Evolutionary conservation across 352 stramenopile species (phyloP).

Genomic region (Globisporangium emineosum): DNA sequence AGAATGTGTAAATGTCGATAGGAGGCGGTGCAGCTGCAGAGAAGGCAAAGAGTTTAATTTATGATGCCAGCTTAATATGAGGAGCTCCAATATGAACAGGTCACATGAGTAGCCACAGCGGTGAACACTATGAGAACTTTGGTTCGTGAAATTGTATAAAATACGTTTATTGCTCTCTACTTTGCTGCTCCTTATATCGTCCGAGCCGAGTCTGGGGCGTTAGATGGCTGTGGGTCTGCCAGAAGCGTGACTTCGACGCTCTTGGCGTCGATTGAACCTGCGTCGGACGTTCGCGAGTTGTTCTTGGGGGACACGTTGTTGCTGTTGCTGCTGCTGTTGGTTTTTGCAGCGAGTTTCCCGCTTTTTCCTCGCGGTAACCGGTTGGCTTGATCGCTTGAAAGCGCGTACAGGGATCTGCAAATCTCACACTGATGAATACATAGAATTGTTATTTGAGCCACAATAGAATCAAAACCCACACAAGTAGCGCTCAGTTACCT

Average conservation of each 20-base stretch:
- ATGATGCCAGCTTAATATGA: constrained; percentile 10
- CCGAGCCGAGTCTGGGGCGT: not conserved
- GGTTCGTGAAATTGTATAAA: not conserved
- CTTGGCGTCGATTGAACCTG: not conserved
- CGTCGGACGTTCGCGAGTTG: not conserved
- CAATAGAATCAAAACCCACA: not conserved
- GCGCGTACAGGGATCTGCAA: constrained; percentile 36
- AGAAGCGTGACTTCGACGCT: not conserved
- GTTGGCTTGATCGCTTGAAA: not conserved
- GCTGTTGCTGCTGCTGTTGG: not conserved
- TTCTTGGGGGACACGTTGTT: not conserved
- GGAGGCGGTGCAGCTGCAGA: not conserved
- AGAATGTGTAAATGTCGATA: not conserved
- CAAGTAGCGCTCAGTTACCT: constrained; percentile 36
- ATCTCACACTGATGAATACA: constrained; percentile 35
- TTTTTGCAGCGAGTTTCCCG: not conserved
- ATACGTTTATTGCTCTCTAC: not conserved
- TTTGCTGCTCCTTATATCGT: constrained; percentile 5
- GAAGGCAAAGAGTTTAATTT: constrained; percentile 11
- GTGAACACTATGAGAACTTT: not conserved
- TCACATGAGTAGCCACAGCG: not conserved
- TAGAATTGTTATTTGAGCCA: constrained; percentile 11
- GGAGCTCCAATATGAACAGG: not conserved
- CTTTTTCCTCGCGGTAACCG: not conserved
- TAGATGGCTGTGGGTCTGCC: not conserved